Conservation (phyloP, 805 yeast species). For the Yueomyces sp. region DNA sequence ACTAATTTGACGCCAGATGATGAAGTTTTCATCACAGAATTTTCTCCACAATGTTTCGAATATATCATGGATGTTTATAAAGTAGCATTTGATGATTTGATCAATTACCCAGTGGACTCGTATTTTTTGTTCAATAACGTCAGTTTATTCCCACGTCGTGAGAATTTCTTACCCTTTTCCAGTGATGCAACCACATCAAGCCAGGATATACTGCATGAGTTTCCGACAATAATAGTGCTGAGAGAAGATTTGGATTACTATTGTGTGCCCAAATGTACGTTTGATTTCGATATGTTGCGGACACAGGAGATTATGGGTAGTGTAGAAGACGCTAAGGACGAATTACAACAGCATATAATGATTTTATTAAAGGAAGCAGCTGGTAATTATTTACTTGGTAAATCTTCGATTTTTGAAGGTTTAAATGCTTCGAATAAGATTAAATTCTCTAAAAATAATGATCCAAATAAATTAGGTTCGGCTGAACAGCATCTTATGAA, state of each 20-base stretch:
- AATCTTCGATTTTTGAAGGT: conserved; percentile 63
- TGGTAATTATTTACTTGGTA: conserved; percentile 48
- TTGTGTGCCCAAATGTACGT: conserved; percentile 47
- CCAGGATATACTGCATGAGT: conserved; percentile 54
- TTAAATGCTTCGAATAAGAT: conserved; percentile 29
- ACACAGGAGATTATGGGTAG: conserved; percentile 22
- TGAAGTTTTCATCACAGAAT: conserved; percentile 60
- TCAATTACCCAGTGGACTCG: conserved; percentile 22
- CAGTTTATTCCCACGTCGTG: background rate
- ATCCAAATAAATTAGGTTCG: conserved; percentile 43
- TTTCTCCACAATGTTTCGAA: conserved; percentile 74
- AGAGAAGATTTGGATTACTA: conserved; percentile 92
- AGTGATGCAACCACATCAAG: conserved; percentile 28
- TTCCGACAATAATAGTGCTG: conserved; percentile 83
- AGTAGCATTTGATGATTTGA: conserved; percentile 50
- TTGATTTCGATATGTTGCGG: conserved; percentile 27
- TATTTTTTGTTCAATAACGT: background rate
- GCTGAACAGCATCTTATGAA: conserved; percentile 89
- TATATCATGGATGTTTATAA: conserved; percentile 67
- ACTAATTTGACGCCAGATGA: conserved; percentile 70
- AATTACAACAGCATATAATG: conserved; percentile 33
- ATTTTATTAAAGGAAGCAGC: conserved; percentile 57
- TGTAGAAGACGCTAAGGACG: conserved; percentile 31
- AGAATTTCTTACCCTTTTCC: conserved; percentile 3
- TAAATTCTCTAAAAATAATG: conserved; percentile 4